Conservation (phyloP, 306 rosid species). For the Parietaria judaica region DNA sequence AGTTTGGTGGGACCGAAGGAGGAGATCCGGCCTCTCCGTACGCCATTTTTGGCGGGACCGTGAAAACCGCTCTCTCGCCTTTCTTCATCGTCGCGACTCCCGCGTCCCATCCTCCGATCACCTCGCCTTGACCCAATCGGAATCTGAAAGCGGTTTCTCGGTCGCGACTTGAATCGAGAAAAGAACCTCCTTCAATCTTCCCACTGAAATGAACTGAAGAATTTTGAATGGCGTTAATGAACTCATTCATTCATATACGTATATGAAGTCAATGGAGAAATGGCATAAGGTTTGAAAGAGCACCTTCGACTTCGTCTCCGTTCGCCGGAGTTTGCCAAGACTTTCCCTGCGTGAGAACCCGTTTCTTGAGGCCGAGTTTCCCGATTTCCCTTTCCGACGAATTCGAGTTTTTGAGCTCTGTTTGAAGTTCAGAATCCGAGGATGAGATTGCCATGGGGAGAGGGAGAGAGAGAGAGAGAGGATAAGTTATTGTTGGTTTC, state of each 20-base stretch:
- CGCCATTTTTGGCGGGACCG: constrained; percentile 50
- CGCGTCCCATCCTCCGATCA: constrained; percentile 63
- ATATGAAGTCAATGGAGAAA: neutral
- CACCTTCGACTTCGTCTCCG: constrained; percentile 62
- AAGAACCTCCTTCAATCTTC: constrained; percentile 3
- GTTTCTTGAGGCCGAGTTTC: constrained; percentile 48
- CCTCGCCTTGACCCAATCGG: constrained; percentile 67
- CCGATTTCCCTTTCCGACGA: constrained; percentile 26
- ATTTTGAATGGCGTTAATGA: neutral
- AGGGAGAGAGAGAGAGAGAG: constrained; percentile 8
- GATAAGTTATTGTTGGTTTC: constrained; percentile 66
- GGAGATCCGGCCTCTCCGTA: constrained; percentile 53
- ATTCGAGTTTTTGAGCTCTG: constrained; percentile 17
- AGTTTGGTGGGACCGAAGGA: constrained; percentile 44
- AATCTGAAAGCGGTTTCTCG: constrained; percentile 38
- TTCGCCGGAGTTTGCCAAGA: constrained; percentile 56
- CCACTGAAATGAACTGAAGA: constrained; percentile 20
- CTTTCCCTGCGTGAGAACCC: constrained; percentile 37
- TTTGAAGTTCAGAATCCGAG: constrained; percentile 14
- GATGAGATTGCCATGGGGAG: constrained; percentile 35
- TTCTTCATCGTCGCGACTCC: constrained; percentile 56
- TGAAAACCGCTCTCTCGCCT: constrained; percentile 63
- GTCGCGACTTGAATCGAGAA: constrained; percentile 26
- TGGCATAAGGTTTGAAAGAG: neutral
- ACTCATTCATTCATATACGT: too few relatives aligned